These are phyloP conservation scores for Kodamaea restingae DNA, from an alignment of 805 yeast genomes.

Conservation along the genomic window DNA sequence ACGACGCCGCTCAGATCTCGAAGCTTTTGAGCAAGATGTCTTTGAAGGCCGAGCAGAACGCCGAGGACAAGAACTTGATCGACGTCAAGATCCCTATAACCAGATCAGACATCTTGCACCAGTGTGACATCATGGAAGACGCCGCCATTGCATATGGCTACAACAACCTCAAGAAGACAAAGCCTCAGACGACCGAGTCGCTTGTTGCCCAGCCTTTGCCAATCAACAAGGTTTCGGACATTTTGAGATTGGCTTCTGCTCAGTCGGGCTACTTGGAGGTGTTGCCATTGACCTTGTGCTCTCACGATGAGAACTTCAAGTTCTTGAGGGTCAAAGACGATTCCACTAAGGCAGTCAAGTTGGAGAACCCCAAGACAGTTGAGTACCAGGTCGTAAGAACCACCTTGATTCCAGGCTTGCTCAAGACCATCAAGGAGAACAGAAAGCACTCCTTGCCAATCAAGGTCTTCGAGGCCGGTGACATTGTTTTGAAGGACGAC, in stretches of 20 bases:
- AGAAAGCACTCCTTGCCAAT: conserved; percentile 94
- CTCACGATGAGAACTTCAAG: conserved; percentile 95
- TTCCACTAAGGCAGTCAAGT: conserved; percentile 73
- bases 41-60: conserved; percentile 55
- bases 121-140: conserved; percentile 98
- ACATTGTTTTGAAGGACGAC: conserved; percentile 81
- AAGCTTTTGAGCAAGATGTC: conserved; percentile 77
- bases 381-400: conserved; percentile 99
- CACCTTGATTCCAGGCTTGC: conserved; percentile 85
- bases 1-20: conserved; percentile 63
- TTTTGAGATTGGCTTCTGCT: conserved; percentile 83
- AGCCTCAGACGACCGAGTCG: conserved; percentile 65
- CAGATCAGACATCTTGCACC: conserved; percentile 92
- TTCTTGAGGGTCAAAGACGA: conserved; percentile 75
- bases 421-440: conserved; percentile 93
- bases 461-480: conserved; percentile 93
- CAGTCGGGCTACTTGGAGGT: conserved; percentile 97
- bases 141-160: conserved; percentile 96
- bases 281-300: conserved; percentile 89
- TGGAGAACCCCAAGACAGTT: conserved; percentile 93
- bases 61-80: conserved; percentile 44
- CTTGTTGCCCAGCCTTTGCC: conserved; percentile 86
- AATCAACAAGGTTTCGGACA: conserved; percentile 86
- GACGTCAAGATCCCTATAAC: conserved; percentile 84
- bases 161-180: conserved; percentile 77